phyloP scores from a whole-genome alignment of 2,329 filamentous ascomycete genomes.

The Fusarium sp. region DNA sequence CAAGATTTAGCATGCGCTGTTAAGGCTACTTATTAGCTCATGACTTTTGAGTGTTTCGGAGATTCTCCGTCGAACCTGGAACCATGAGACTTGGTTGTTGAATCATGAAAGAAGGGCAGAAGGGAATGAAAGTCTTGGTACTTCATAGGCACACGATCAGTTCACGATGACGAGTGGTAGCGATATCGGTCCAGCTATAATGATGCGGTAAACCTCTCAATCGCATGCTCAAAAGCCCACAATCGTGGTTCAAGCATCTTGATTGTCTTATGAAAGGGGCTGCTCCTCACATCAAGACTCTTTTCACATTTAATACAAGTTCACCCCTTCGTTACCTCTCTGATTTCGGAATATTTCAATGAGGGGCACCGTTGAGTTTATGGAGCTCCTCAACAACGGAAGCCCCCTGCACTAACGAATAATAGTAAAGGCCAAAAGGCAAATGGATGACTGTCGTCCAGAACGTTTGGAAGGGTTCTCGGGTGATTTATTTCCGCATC shows the following conservation, averaged over 20 bases:
- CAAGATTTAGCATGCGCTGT: background rate
- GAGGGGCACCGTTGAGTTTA: conserved; percentile 7
- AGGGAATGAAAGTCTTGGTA: background rate
- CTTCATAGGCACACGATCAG: background rate
- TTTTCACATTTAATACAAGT: background rate
- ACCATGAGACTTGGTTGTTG: background rate
- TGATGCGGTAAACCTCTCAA: background rate
- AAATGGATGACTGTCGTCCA: background rate
- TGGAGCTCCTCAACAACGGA: conserved; percentile 6
- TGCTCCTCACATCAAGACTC: background rate
- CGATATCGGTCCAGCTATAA: background rate
- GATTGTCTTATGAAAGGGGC: too few species aligned
- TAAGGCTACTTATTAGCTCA: background rate
- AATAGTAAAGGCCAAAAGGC: background rate
- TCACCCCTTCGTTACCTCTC: background rate
- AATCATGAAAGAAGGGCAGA: background rate
- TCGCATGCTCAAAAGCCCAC: background rate
- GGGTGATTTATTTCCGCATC: background rate
- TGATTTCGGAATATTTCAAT: background rate
- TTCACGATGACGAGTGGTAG: background rate
- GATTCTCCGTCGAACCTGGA: background rate
- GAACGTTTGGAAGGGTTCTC: background rate
- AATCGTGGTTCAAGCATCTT: background rate
- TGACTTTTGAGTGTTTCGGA: background rate
- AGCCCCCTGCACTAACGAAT: conserved; percentile 3